Evolutionary conservation across 2,329 filamentous ascomycete genomes (phyloP).

Genomic region (Microsporum audouinii): DNA sequence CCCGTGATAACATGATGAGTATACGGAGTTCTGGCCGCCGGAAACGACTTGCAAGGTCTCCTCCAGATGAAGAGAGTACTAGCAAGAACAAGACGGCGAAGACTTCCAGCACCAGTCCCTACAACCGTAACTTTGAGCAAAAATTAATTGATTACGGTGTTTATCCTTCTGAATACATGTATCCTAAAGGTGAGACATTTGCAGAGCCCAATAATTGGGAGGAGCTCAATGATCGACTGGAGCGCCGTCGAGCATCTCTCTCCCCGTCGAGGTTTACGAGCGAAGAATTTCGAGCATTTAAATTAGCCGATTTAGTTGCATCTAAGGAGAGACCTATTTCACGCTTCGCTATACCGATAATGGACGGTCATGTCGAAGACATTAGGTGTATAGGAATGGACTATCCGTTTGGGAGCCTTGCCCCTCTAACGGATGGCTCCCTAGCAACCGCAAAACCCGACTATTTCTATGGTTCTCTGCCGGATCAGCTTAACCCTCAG

Average conservation of each 20-base stretch:
- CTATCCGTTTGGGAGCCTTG: constrained; percentile 28
- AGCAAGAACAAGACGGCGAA: constrained; percentile 3
- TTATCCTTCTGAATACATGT: constrained; percentile 20
- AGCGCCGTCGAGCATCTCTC: constrained; percentile 24
- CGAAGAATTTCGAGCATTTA: constrained; percentile 22
- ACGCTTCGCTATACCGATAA: constrained; percentile 23
- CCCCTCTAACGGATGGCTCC: constrained; percentile 26
- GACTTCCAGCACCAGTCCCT: constrained; percentile 12
- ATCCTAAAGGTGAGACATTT: constrained; percentile 17
- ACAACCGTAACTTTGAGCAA: constrained; percentile 29
- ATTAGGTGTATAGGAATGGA: constrained; percentile 18
- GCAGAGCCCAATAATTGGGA: constrained; percentile 23
- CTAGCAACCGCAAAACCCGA: constrained; percentile 20
- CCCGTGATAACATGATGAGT: neutral
- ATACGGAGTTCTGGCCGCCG: neutral
- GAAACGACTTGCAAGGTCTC: neutral
- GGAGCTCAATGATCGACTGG: constrained; percentile 21
- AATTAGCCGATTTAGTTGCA: constrained; percentile 18
- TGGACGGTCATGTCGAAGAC: constrained; percentile 12
- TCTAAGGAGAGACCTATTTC: constrained; percentile 28
- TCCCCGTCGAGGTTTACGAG: constrained; percentile 27
- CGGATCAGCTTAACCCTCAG: constrained; percentile 20
- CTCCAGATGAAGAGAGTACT: neutral
- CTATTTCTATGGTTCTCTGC: constrained; percentile 23
- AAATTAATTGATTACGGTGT: constrained; percentile 28